phyloP scores from a whole-genome alignment of 805 yeast genomes.

The Candida xiaguanensis region DNA sequence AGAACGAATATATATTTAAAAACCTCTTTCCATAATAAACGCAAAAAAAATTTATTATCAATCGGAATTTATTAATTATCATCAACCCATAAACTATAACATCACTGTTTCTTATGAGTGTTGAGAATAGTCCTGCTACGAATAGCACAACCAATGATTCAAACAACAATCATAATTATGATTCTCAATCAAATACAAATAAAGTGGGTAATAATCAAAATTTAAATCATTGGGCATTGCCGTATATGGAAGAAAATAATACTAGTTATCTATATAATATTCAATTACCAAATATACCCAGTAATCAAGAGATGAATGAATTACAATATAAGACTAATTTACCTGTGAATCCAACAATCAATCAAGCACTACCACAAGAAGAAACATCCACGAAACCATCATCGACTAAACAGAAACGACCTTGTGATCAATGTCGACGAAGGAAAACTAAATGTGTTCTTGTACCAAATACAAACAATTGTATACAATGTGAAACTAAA shows the following conservation, averaged over 20 bases:
- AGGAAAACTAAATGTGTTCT: slow-evolving; percentile 77
- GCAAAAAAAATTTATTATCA: too few species aligned
- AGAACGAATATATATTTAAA: slow-evolving; percentile 20
- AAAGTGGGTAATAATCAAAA: background rate
- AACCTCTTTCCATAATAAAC: too few species aligned
- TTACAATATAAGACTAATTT: background rate
- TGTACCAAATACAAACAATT: slow-evolving; percentile 57
- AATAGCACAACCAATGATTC: background rate
- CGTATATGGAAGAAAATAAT: slow-evolving; percentile 27
- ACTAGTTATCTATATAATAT: slow-evolving; percentile 29
- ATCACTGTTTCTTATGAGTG: background rate
- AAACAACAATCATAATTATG: background rate
- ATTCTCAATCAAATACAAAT: background rate
- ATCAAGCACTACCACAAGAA: slow-evolving; percentile 5
- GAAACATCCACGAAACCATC: too few species aligned
- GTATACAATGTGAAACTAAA: slow-evolving; percentile 74
- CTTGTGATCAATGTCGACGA: slow-evolving; percentile 84
- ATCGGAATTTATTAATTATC: too few species aligned
- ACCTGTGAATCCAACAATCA: too few species aligned
- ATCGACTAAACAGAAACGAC: slow-evolving; percentile 46
- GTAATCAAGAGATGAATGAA: background rate
- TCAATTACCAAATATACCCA: slow-evolving; percentile 19
- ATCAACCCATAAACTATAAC: too few species aligned
- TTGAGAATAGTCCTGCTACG: slow-evolving; percentile 2
- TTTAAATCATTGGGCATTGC: slow-evolving; percentile 26